These are phyloP conservation scores for Metschnikowia matae DNA, from an alignment of 805 yeast species.

Conservation along the genomic window DNA sequence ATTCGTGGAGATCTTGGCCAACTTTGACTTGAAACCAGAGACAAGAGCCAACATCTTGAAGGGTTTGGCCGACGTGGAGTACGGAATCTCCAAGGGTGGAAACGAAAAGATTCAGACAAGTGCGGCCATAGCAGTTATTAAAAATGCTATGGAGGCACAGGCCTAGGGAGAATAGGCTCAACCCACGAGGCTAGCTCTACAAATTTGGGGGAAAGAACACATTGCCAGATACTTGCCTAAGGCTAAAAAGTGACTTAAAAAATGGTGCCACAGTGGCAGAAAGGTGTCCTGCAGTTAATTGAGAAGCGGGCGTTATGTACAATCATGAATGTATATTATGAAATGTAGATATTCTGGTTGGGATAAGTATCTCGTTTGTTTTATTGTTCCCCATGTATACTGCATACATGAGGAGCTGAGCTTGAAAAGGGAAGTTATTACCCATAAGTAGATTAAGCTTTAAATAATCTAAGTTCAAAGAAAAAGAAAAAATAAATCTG, in stretches of 20 bases:
- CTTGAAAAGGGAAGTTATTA: too few species aligned
- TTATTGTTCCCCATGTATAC: too few species aligned
- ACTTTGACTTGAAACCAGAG: slow-evolving; percentile 57
- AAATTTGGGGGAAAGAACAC: background rate
- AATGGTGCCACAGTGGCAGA: too few species aligned
- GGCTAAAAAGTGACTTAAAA: background rate
- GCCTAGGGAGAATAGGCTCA: slow-evolving; percentile 5
- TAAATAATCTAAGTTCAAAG: too few species aligned
- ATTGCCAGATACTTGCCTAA: background rate
- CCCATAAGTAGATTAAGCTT: too few species aligned
- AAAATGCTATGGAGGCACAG: slow-evolving; percentile 51
- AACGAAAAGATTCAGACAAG: slow-evolving; percentile 85
- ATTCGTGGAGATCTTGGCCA: slow-evolving; percentile 64
- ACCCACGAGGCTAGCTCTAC: background rate
- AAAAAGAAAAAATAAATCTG: too few species aligned
- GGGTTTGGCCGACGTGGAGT: slow-evolving; percentile 84
- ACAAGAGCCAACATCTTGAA: slow-evolving; percentile 63
- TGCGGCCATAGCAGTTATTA: slow-evolving; percentile 85
- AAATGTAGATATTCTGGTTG: too few species aligned
- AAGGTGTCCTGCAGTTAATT: too few species aligned
- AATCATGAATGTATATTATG: too few species aligned
- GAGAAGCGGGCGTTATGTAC: too few species aligned
- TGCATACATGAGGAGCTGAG: too few species aligned
- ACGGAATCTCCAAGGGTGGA: slow-evolving; percentile 88
- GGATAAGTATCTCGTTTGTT: too few species aligned